Evolutionary conservation across 495 filamentous ascomycete species (phyloP), one percentile per base, ranked within the genome.

Genomic region (Sabuloglossum arenarium): DNA sequence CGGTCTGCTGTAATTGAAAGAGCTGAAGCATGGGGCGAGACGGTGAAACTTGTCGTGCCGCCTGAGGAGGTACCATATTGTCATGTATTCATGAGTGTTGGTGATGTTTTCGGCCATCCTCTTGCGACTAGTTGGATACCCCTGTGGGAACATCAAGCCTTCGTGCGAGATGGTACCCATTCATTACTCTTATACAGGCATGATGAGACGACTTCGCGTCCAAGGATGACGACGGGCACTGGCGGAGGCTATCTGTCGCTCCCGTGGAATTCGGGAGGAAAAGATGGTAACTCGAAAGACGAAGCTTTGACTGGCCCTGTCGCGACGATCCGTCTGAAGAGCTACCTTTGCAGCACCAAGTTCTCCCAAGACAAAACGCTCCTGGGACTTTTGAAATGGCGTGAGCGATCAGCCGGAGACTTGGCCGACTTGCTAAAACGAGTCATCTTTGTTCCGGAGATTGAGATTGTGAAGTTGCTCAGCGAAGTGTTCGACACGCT

Each of bases 341-440:
- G 88, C 0, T 89, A 89, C 63, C 78, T 99, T 14, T 95, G 90
- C 73, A 97, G 91, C 68, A 99, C 93, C 0, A 77, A 81, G 59
- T 95, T 94, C 66, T 94, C 88, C 0, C 91, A 99, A 60, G 89
- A 99, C 66, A 85, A 89, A 60, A 80, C 84, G 30, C 75, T 99
- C 14, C 70, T 96, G 42, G 82, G 84, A 23, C 71, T 99, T 24
- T 63, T 96, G 19, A 85, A 82, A 57, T 97, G 93, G 90, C 85
- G 79, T 60, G 80, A 88, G 19, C 76, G 82, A 30, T 71, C 80
- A 1, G 72, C 78, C 39, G 77, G 77, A 39, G 79, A 90, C 24
- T 72, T 91, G 0, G 69, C 85, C 0, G 73, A 79, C 21, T 73
- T 94, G 6, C 68, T 99, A 31, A 82, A 85, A 65, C 79, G 86